phyloP scores from a whole-genome alignment of 805 yeast species.

The Candida dajiaensis region DNA sequence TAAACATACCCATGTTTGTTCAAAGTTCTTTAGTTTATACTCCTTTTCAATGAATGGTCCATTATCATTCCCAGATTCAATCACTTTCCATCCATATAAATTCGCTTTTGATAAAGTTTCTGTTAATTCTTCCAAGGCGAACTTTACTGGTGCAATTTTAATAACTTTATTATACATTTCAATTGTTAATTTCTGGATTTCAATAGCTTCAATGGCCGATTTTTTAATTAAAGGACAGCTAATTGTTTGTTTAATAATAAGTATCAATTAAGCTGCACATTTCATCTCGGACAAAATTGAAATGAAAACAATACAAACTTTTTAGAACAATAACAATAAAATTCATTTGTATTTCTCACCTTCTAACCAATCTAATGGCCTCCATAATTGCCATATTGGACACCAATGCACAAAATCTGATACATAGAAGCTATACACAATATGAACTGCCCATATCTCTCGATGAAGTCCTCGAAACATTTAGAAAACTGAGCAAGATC shows the following conservation, averaged over 20 bases:
- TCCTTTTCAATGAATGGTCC: slow-evolving; percentile 27
- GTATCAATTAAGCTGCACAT: too few relatives aligned
- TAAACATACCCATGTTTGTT: slow-evolving; percentile 52
- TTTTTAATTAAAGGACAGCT: too few relatives aligned
- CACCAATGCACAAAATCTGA: neutral
- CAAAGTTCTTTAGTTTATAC: slow-evolving; percentile 43
- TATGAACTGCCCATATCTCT: neutral
- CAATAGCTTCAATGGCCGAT: too few relatives aligned
- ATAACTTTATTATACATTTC: slow-evolving; percentile 35
- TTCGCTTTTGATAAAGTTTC: neutral
- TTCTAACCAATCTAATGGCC: slow-evolving; percentile 3
- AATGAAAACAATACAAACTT: too few relatives aligned
- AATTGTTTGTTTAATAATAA: too few relatives aligned
- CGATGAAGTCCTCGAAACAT: slow-evolving; percentile 22
- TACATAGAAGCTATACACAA: neutral
- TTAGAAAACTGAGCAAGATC: neutral
- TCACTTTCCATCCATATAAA: slow-evolving; percentile 23
- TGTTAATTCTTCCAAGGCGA: slow-evolving; percentile 21
- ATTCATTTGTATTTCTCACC: slow-evolving; percentile 19
- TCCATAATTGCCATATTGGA: slow-evolving; percentile 9
- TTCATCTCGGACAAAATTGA: too few relatives aligned
- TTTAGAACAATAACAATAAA: too few relatives aligned
- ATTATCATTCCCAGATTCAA: neutral
- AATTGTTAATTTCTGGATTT: too few relatives aligned
- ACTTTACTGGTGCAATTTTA: slow-evolving; percentile 25